Evolutionary conservation across 2,329 filamentous ascomycete species (phyloP).

Genomic region (Ophiostoma australiae): DNA sequence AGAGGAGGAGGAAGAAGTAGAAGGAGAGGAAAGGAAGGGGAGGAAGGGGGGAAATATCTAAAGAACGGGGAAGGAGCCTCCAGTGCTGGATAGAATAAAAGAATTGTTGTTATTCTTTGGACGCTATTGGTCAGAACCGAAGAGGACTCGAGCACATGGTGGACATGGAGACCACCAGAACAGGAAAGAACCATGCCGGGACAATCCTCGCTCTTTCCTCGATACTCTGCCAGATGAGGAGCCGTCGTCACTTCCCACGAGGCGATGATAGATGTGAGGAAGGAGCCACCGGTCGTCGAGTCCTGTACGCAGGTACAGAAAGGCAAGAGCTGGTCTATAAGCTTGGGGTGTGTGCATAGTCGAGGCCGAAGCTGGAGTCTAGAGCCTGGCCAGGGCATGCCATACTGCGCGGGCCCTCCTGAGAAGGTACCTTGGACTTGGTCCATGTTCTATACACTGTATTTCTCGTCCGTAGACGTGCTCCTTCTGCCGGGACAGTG

Average conservation of each 20-base stretch:
- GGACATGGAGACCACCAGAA: neutral
- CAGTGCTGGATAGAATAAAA: neutral
- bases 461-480: neutral
- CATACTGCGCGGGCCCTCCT: neutral
- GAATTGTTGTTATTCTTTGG: neutral
- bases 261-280: neutral
- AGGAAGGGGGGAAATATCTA: neutral
- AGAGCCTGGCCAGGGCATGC: neutral
- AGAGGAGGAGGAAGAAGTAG: neutral
- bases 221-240: neutral
- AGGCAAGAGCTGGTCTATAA: neutral
- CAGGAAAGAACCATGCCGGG: neutral
- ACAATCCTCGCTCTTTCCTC: neutral
- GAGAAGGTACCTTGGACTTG: neutral
- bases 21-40: neutral
- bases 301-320: neutral
- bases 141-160: neutral
- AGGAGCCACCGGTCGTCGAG: conserved; percentile 15
- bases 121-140: neutral
- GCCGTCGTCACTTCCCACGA: too few species aligned
- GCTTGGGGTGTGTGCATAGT: neutral
- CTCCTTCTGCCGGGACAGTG: neutral
- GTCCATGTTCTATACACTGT: neutral
- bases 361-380: neutral
- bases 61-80: neutral